Conservation (phyloP, 2,329 filamentous ascomycete genomes). For the Zasmidium cellare region DNA sequence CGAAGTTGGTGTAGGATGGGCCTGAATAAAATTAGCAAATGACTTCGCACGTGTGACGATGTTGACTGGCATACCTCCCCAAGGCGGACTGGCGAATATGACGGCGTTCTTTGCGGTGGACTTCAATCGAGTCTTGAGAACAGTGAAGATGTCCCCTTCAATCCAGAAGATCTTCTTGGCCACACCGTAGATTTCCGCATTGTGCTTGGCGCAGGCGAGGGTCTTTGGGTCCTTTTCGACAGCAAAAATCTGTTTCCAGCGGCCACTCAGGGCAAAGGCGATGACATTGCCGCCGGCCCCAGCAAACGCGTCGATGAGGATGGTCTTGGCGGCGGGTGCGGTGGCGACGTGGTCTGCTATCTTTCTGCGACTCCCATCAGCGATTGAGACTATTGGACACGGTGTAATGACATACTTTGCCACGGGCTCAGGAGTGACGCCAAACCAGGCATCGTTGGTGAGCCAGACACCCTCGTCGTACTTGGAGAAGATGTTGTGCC, state of each 20-base stretch:
- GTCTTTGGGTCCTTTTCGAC: slow-evolving; percentile 81
- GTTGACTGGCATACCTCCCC: slow-evolving; percentile 59
- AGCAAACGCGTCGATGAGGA: slow-evolving; percentile 84
- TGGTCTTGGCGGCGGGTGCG: slow-evolving; percentile 56
- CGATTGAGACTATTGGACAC: background rate
- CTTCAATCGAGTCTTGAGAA: slow-evolving; percentile 57
- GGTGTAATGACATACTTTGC: slow-evolving; percentile 63
- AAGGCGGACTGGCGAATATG: slow-evolving; percentile 72
- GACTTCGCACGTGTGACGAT: slow-evolving; percentile 5
- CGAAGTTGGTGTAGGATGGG: slow-evolving; percentile 61
- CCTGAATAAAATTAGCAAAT: slow-evolving; percentile 42
- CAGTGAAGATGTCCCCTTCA: slow-evolving; percentile 80
- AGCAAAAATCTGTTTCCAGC: slow-evolving; percentile 82
- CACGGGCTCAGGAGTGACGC: slow-evolving; percentile 90
- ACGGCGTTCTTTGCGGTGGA: slow-evolving; percentile 53
- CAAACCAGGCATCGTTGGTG: slow-evolving; percentile 95
- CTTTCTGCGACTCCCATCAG: slow-evolving; percentile 56
- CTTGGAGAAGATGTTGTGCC: slow-evolving; percentile 80
- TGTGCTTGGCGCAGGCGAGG: slow-evolving; percentile 87
- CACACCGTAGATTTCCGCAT: slow-evolving; percentile 83
- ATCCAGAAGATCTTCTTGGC: slow-evolving; percentile 79
- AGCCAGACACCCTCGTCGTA: slow-evolving; percentile 88
- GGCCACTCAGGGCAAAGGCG: slow-evolving; percentile 79
- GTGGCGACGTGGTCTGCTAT: slow-evolving; percentile 72
- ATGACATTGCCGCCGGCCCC: slow-evolving; percentile 93